Percentiles rank a stretch among this genome's conserved stretches.
Conservation (phyloP, 2,329 filamentous ascomycete genomes). For the Talaromyces sp. region DNA sequence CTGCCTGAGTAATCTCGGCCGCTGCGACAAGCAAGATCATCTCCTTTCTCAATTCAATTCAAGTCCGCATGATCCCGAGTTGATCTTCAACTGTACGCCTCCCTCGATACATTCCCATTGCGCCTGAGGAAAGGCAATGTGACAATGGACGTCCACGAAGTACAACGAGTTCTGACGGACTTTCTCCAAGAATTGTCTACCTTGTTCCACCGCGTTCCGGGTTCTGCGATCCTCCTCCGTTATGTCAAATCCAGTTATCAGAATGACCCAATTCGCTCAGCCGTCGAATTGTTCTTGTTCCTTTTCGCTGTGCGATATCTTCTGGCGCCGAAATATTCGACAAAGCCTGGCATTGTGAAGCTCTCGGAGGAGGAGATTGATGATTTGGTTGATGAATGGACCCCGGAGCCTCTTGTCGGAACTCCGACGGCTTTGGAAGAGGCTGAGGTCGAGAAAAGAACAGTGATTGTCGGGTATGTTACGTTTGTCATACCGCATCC, state of each 20-base stretch:
- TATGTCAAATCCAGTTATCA: conserved; percentile 98
- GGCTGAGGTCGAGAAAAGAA: conserved; percentile 76
- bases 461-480: conserved; percentile 79
- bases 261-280: conserved; percentile 89
- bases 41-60: not conserved
- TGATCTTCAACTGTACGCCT: not conserved
- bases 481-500: not conserved
- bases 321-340: conserved; percentile 86
- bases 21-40: not conserved
- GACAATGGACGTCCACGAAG: conserved; percentile 57
- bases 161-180: conserved; percentile 52
- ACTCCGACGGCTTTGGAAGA: conserved; percentile 72
- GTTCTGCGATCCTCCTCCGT: conserved; percentile 87
- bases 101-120: not conserved
- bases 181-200: conserved; percentile 55
- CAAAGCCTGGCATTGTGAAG: conserved; percentile 84
- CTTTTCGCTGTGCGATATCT: conserved; percentile 95
- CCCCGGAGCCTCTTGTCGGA: conserved; percentile 83
- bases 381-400: conserved; percentile 94
- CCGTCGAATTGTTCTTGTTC: conserved; percentile 88
- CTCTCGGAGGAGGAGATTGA: conserved; percentile 95
- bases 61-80: not conserved
- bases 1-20: not conserved
- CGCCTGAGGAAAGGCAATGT: conserved; percentile 16
- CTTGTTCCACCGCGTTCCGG: conserved; percentile 84